Conservation (phyloP, 192 early-diverging fungal genomes). For the Pilaira anomala region DNA sequence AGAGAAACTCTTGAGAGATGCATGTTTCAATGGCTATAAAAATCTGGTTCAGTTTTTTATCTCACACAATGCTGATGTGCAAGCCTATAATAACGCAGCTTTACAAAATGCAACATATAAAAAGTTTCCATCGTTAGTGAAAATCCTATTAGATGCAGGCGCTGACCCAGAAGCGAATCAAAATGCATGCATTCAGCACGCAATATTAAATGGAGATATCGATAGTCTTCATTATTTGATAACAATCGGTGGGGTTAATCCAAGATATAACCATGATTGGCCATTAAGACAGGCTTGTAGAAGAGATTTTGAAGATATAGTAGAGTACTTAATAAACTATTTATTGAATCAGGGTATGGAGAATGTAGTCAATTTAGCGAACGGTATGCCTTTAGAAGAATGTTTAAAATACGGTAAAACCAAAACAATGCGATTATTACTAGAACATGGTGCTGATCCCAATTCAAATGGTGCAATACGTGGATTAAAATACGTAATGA, state of each 20-base stretch:
- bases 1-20: conserved; percentile 26
- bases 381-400: conserved; percentile 19
- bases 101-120: conserved; percentile 28
- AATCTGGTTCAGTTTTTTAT: conserved; percentile 28
- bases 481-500: not conserved
- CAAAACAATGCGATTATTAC: not conserved
- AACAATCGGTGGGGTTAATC: conserved; percentile 4
- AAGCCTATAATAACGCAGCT: conserved; percentile 29
- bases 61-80: conserved; percentile 21
- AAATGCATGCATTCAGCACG: conserved; percentile 4
- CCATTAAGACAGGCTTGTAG: conserved; percentile 13
- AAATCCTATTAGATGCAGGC: conserved; percentile 18
- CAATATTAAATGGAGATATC: not conserved
- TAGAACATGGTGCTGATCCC: conserved; percentile 12
- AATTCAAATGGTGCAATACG: not conserved
- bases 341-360: not conserved
- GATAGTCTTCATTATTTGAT: not conserved
- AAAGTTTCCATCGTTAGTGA: conserved; percentile 3
- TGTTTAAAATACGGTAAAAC: not conserved
- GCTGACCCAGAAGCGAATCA: conserved; percentile 19
- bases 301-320: not conserved
- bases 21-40: conserved; percentile 22
- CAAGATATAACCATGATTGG: conserved; percentile 10
- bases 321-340: not conserved
- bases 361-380: not conserved